A percentile compares a stretch with the other conserved stretches of the same genome.
These are phyloP conservation scores for Debaryomyces fabryi DNA, from an alignment of 1,139 yeast species.

Conservation along the genomic window DNA sequence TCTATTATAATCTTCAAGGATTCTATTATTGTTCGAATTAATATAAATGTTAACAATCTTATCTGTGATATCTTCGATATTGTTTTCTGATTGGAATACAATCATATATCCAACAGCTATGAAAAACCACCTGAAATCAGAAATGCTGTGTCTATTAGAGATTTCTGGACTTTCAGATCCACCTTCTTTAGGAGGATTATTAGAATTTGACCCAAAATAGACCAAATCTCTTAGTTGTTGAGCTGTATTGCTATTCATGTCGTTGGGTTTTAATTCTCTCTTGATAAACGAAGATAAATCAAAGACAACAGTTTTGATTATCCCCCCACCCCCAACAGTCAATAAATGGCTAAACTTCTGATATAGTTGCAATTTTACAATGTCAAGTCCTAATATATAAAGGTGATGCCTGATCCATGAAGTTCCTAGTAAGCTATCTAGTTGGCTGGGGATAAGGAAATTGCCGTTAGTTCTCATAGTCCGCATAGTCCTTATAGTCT, in stretches of 20 bases:
- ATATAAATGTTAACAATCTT: slow-evolving; percentile 35
- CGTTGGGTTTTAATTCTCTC: slow-evolving; percentile 26
- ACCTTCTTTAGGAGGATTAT: background rate
- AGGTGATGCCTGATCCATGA: slow-evolving; percentile 40
- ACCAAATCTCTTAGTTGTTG: slow-evolving; percentile 29
- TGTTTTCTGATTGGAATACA: slow-evolving; percentile 25
- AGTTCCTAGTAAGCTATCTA: slow-evolving; percentile 20
- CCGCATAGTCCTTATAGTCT: background rate
- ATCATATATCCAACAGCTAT: slow-evolving; percentile 42
- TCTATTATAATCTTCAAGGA: background rate
- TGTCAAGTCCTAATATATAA: slow-evolving; percentile 39
- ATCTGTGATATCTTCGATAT: slow-evolving; percentile 33
- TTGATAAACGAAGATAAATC: slow-evolving; percentile 42
- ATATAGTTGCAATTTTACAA: slow-evolving; percentile 38
- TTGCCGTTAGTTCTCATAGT: background rate
- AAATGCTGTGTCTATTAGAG: slow-evolving; percentile 5
- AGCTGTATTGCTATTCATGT: slow-evolving; percentile 20
- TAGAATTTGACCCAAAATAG: slow-evolving; percentile 18
- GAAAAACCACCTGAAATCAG: slow-evolving; percentile 34
- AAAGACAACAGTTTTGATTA: slow-evolving; percentile 37
- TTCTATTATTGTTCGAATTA: slow-evolving; percentile 19
- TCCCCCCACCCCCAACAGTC: slow-evolving; percentile 38
- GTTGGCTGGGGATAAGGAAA: slow-evolving; percentile 1
- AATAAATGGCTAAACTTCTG: slow-evolving; percentile 35
- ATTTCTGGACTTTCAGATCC: background rate